Percentiles rank a stretch among this genome's conserved stretches.
Evolutionary conservation across 176 grass and related monocot genomes (phyloP).

Genomic region (Guadua angustifolia): DNA sequence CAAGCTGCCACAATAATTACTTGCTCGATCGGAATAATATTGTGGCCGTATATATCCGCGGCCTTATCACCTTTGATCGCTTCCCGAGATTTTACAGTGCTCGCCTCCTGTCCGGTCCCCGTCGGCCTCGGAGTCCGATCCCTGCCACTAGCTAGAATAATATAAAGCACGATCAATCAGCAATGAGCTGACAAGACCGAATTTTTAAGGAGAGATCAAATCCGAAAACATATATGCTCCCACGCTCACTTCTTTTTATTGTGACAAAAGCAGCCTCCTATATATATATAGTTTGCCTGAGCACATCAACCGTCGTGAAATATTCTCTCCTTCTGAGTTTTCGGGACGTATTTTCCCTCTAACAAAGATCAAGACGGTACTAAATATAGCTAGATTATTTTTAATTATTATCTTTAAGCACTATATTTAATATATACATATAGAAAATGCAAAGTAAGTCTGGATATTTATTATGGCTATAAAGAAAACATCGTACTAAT

Average conservation of each 20-base stretch:
- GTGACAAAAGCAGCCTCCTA: neutral
- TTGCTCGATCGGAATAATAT: neutral
- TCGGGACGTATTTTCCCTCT: too few species aligned
- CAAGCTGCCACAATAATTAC: neutral
- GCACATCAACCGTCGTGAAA: too few species aligned
- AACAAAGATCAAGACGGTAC: too few species aligned
- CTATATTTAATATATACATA: too few species aligned
- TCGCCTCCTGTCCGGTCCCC: neutral
- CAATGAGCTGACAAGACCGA: neutral
- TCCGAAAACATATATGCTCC: neutral
- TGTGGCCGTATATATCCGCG: neutral
- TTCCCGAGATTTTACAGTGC: neutral
- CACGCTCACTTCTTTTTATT: neutral
- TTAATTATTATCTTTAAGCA: too few species aligned
- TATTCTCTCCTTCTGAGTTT: too few species aligned
- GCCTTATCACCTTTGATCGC: neutral
- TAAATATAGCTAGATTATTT: too few species aligned
- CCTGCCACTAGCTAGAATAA: neutral
- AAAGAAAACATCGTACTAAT: too few species aligned
- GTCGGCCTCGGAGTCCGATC: neutral
- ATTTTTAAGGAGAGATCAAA: neutral
- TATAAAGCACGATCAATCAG: neutral
- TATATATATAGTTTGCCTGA: too few species aligned
- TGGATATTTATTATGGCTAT: too few species aligned
- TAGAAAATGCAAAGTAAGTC: too few species aligned